phyloP scores from a whole-genome alignment of 805 yeast species.

The Yarrowia hollandica region DNA sequence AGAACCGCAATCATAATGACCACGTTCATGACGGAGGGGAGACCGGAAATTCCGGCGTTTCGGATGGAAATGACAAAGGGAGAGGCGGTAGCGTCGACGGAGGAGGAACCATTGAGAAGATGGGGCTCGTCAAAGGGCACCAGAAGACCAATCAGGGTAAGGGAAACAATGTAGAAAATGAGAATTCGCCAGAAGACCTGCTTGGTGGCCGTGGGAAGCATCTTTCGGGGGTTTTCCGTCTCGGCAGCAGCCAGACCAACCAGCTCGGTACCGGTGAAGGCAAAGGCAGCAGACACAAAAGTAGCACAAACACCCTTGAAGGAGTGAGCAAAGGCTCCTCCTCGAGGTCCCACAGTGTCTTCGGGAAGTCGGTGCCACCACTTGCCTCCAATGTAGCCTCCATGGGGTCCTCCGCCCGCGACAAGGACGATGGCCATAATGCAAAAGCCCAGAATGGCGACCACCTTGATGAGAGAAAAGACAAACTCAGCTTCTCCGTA shows the following conservation, averaged over 20 bases:
- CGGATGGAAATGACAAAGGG: conserved; percentile 74
- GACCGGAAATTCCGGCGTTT: conserved; percentile 63
- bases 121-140: conserved; percentile 64
- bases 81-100: conserved; percentile 65
- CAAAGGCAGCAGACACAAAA: conserved; percentile 75
- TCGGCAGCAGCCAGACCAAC: conserved; percentile 79
- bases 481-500: conserved; percentile 70
- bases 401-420: conserved; percentile 61
- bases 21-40: conserved; percentile 70
- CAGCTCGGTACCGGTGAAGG: conserved; percentile 74
- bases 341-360: conserved; percentile 13
- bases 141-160: conserved; percentile 60
- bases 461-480: conserved; percentile 57
- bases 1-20: conserved; percentile 67
- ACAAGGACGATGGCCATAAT: conserved; percentile 54
- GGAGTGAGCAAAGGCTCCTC: conserved; percentile 59
- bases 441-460: conserved; percentile 60
- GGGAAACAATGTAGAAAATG: conserved; percentile 64
- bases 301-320: conserved; percentile 72
- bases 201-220: conserved; percentile 72
- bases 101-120: conserved; percentile 49
- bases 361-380: conserved; percentile 48
- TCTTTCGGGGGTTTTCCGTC: conserved; percentile 61
- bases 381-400: conserved; percentile 56
- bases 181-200: conserved; percentile 83